A percentile compares a stretch with the other conserved stretches of the same genome.
These are phyloP conservation scores for Quercus tomentella DNA, from an alignment of 331 rosid species.

Conservation along the genomic window DNA sequence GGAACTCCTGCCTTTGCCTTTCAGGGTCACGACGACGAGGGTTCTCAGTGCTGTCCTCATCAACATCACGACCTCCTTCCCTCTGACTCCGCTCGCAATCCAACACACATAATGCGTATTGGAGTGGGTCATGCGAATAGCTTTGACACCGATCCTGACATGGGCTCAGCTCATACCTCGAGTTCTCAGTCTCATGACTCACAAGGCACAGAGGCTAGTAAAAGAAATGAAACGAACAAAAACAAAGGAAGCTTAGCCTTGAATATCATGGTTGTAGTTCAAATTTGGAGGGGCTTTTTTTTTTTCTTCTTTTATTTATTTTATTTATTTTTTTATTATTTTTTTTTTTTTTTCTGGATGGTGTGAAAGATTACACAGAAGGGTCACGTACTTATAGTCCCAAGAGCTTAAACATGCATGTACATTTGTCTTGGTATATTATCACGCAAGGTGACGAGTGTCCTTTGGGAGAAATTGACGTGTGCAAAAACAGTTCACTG, in stretches of 20 bases:
- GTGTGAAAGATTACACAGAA: not conserved
- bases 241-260: constrained; percentile 22
- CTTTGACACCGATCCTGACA: constrained; percentile 23
- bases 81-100: constrained; percentile 17
- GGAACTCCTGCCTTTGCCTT: not conserved
- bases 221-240: constrained; percentile 28
- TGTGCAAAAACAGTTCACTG: not conserved
- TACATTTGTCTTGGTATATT: constrained; percentile 17
- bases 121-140: not conserved
- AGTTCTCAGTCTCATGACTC: constrained; percentile 2
- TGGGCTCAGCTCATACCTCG: not conserved
- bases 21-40: not conserved
- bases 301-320: no score
- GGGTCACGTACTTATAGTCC: constrained; percentile 18
- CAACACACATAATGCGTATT: constrained; percentile 18
- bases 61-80: not conserved
- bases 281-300: no score
- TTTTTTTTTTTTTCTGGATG: not conserved
- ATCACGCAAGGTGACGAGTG: constrained; percentile 55
- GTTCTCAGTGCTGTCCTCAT: no score
- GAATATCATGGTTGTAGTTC: constrained; percentile 10
- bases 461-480: constrained; percentile 19
- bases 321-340: no score
- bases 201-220: constrained; percentile 28
- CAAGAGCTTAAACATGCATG: not conserved